Evolutionary conservation across 2,329 filamentous ascomycete genomes (phyloP).

Genomic region (Mycosphaerella sp.): DNA sequence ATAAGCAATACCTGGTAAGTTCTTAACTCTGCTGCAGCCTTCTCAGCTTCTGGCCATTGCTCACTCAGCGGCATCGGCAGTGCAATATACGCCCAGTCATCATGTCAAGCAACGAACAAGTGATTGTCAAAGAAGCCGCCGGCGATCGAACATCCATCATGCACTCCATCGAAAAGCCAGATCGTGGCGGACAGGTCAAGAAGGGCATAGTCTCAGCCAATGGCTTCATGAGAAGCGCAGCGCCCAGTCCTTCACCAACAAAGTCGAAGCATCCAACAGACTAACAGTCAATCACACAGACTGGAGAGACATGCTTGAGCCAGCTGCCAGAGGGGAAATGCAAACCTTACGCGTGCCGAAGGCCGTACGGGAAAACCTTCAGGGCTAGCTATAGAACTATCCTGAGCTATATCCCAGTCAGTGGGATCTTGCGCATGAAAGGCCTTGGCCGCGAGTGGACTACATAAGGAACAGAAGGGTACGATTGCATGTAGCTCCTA

Average conservation of each 20-base stretch:
- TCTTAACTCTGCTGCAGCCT: no score
- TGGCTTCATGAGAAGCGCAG: background rate
- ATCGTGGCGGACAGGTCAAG: background rate
- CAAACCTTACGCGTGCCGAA: background rate
- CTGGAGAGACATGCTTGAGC: no score
- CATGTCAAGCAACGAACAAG: background rate
- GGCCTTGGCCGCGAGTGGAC: no score
- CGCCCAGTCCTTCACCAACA: background rate
- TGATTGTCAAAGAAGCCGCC: background rate
- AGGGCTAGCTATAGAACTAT: background rate
- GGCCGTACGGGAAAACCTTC: background rate
- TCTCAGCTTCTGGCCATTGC: no score
- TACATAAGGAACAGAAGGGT: background rate
- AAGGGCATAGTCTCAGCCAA: background rate
- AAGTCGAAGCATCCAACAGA: background rate
- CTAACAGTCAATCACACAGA: no score
- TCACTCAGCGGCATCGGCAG: background rate
- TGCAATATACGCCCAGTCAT: background rate
- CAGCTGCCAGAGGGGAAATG: background rate
- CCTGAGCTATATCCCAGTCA: background rate
- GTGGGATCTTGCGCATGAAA: background rate
- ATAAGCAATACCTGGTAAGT: no score
- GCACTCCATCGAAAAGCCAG: background rate
- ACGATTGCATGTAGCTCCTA: background rate
- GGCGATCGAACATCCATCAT: background rate